Evolutionary conservation across 176 grass and related monocot genomes (phyloP).

Genomic region (Avena atlantica): DNA sequence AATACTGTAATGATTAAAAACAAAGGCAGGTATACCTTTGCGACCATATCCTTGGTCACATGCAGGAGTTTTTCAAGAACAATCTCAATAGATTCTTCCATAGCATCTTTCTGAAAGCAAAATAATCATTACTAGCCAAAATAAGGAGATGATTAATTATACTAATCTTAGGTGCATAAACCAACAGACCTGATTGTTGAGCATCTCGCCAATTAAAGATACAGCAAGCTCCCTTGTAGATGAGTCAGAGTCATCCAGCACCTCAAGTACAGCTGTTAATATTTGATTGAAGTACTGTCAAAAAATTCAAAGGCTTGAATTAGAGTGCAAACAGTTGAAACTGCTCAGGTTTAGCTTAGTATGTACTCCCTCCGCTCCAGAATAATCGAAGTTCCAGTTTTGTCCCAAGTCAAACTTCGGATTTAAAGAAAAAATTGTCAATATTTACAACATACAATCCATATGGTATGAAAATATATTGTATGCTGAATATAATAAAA

Average conservation of each 20-base stretch:
- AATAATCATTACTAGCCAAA: conserved; percentile 43
- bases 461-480: too few relatives aligned
- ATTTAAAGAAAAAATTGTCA: too few relatives aligned
- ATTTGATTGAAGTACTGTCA: conserved; percentile 99
- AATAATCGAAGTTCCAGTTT: too few relatives aligned
- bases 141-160: conserved; percentile 31
- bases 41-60: conserved; percentile 75
- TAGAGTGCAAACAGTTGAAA: conserved; percentile 43
- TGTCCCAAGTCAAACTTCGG: too few relatives aligned
- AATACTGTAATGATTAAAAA: conserved; percentile 15
- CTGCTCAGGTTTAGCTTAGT: neutral
- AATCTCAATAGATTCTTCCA: conserved; percentile 97
- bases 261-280: conserved; percentile 86
- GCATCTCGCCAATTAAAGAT: conserved; percentile 89
- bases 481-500: too few relatives aligned
- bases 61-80: conserved; percentile 95
- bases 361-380: neutral
- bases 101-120: conserved; percentile 74
- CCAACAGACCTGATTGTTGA: conserved; percentile 82
- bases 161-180: conserved; percentile 39
- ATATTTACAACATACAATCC: too few relatives aligned
- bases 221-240: conserved; percentile 79
- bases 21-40: conserved; percentile 64
- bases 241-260: conserved; percentile 83
- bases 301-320: conserved; percentile 43